Percentiles rank a stretch among this genome's conserved stretches.
Evolutionary conservation across 257 asterid genomes (phyloP).

Genomic region (Rauvolfia tetraphylla): DNA sequence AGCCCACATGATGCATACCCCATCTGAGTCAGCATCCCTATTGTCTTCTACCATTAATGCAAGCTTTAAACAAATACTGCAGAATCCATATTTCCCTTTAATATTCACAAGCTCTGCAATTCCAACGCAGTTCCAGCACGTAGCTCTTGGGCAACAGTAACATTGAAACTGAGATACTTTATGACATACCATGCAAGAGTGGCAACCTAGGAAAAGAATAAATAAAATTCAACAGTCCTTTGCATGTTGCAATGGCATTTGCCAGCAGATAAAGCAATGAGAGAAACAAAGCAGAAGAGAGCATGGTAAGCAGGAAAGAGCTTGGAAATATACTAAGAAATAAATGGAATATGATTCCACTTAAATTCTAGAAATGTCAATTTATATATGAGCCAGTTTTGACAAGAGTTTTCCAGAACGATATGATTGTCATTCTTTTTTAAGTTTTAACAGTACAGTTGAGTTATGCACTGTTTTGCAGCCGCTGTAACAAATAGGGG

Average conservation of each 20-base stretch:
- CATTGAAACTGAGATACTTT: constrained; percentile 45
- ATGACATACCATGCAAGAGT: constrained; percentile 49
- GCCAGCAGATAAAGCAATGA: not conserved
- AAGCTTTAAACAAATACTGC: constrained; percentile 55
- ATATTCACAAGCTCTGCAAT: constrained; percentile 32
- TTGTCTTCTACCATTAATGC: constrained; percentile 63
- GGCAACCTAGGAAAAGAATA: constrained; percentile 62
- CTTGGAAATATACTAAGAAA: not conserved
- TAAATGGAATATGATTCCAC: not conserved
- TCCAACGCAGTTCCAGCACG: constrained; percentile 53
- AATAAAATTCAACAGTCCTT: not conserved
- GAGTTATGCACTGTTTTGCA: not conserved
- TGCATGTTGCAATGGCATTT: not conserved
- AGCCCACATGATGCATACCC: constrained; percentile 47
- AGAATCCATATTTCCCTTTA: constrained; percentile 66
- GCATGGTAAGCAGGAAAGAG: not conserved
- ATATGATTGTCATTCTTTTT: not conserved
- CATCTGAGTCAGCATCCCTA: constrained; percentile 57
- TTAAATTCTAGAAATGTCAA: not conserved
- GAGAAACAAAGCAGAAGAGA: not conserved
- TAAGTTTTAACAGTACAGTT: not conserved
- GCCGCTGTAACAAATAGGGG: not conserved
- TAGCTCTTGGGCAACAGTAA: constrained; percentile 59
- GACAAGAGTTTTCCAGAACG: not conserved
- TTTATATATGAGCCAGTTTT: not conserved